Evolutionary conservation across 176 grass and related monocot species (phyloP).

Genomic region (Panicum miliaceum): DNA sequence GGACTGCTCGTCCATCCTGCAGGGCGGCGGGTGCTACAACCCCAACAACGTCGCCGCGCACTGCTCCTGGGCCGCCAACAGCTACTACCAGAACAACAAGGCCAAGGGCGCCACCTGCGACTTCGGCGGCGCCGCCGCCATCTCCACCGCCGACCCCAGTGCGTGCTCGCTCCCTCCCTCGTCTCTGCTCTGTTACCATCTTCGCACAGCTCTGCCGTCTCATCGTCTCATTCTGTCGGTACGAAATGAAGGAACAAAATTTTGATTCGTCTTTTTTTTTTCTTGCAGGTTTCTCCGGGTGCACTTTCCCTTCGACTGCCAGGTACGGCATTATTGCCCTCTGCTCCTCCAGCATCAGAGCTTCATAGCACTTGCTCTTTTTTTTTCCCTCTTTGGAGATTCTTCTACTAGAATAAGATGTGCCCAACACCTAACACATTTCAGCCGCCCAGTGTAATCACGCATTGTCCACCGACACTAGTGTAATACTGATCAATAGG

Average conservation of each 20-base stretch:
- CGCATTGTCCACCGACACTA: constrained; percentile 1
- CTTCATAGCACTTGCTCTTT: not conserved
- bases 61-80: constrained; percentile 92
- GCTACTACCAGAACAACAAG: constrained; percentile 84
- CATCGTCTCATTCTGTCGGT: not conserved
- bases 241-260: no score
- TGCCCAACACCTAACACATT: not conserved
- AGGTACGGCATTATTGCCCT: constrained; percentile 48
- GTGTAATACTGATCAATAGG: constrained; percentile 13
- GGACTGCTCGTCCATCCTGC: constrained; percentile 59
- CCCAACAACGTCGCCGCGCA: constrained; percentile 67
- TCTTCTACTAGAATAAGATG: not conserved
- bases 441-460: not conserved
- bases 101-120: constrained; percentile 67
- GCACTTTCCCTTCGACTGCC: constrained; percentile 70
- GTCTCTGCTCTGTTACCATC: not conserved
- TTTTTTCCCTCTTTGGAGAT: not conserved
- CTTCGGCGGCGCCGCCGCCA: constrained; percentile 64
- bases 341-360: not conserved
- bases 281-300: constrained; percentile 62
- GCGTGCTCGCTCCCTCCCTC: not conserved
- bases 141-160: constrained; percentile 86
- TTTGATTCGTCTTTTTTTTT: not conserved
- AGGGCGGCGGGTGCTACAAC: constrained; percentile 70
- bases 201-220: not conserved